phyloP scores from a whole-genome alignment of 1,284 basidiomycete genomes.

The Pyrrhoderma lamaoense region DNA sequence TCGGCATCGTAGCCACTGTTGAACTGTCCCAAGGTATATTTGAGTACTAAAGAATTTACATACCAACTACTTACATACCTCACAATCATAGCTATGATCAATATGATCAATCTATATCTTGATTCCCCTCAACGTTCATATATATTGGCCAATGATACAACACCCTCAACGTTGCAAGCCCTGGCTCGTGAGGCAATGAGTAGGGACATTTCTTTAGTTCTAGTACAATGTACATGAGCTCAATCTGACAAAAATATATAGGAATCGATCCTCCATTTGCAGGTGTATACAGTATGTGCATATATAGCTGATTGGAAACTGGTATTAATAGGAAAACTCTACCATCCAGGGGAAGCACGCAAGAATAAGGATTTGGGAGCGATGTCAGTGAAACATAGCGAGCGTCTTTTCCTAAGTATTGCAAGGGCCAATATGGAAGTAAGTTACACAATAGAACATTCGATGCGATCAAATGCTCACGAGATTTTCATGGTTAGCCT shows the following conservation, averaged over 20 bases:
- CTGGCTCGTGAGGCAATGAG: slow-evolving; percentile 59
- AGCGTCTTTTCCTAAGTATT: slow-evolving; percentile 55
- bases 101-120: slow-evolving; percentile 54
- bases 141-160: slow-evolving; percentile 27
- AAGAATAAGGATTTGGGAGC: slow-evolving; percentile 37
- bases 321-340: no score
- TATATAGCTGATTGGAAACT: not conserved
- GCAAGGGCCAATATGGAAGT: slow-evolving; percentile 51
- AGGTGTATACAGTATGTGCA: slow-evolving; percentile 40
- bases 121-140: slow-evolving; percentile 32
- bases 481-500: slow-evolving; percentile 23
- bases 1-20: slow-evolving; percentile 59
- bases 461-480: no score
- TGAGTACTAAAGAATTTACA: not conserved
- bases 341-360: slow-evolving; percentile 38
- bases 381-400: slow-evolving; percentile 36
- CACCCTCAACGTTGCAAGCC: slow-evolving; percentile 33
- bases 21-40: slow-evolving; percentile 59
- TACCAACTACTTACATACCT: slow-evolving; percentile 22
- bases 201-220: slow-evolving; percentile 14
- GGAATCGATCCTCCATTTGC: slow-evolving; percentile 45
- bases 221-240: not conserved
- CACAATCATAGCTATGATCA: slow-evolving; percentile 37
- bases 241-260: slow-evolving; percentile 23
- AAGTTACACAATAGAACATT: no score